Evolutionary conservation across 805 yeast species (phyloP).

Genomic region (Yarrowia sp.): DNA sequence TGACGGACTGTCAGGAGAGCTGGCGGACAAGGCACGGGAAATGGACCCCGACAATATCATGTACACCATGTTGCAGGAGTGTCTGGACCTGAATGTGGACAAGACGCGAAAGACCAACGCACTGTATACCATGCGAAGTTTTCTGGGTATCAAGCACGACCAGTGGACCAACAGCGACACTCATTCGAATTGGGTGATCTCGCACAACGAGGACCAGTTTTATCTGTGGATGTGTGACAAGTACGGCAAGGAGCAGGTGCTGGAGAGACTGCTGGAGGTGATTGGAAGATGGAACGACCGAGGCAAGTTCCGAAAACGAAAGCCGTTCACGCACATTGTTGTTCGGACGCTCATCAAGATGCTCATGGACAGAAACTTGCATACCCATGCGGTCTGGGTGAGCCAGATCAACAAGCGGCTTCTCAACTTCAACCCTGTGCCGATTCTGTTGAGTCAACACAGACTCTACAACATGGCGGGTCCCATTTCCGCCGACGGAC

Average conservation of each 20-base stretch:
- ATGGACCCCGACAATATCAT: not conserved
- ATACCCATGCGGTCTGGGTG: slow-evolving; percentile 32
- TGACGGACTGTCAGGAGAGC: slow-evolving; percentile 5
- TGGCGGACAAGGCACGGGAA: not conserved
- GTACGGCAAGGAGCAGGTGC: not conserved
- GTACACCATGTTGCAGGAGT: slow-evolving; percentile 16
- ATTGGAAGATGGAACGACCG: slow-evolving; percentile 13
- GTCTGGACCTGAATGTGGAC: not conserved
- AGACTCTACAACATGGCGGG: slow-evolving; percentile 25
- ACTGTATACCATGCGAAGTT: not conserved
- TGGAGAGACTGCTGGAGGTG: not conserved
- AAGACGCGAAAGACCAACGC: not conserved
- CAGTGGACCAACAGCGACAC: not conserved
- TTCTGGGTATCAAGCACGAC: slow-evolving; percentile 5
- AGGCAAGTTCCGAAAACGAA: not conserved
- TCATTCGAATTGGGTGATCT: too few relatives aligned
- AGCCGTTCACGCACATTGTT: not conserved
- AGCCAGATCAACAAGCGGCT: slow-evolving; percentile 10
- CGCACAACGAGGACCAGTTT: not conserved
- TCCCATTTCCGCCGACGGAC: not conserved
- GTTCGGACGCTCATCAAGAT: slow-evolving; percentile 7
- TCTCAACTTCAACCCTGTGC: slow-evolving; percentile 4
- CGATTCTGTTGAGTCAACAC: slow-evolving; percentile 14
- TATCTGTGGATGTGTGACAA: slow-evolving; percentile 25
- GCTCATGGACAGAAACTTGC: slow-evolving; percentile 14